Percentiles rank a stretch among this genome's conserved stretches.
These are phyloP conservation scores for Calocera cornea DNA, from an alignment of 768 basidiomycete genomes.

Conservation along the genomic window DNA sequence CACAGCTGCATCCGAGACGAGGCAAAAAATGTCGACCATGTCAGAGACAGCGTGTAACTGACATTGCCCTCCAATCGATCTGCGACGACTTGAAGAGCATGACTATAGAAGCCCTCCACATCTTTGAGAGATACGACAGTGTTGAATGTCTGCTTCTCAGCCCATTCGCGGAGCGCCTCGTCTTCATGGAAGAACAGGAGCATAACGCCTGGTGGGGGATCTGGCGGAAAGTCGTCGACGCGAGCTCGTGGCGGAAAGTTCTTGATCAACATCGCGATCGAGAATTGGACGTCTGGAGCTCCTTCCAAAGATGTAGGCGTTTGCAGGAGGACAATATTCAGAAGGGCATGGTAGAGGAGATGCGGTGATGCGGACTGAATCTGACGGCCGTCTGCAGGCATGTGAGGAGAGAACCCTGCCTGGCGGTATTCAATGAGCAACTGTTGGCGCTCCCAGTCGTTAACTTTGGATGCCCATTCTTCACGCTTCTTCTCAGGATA, in stretches of 20 bases:
- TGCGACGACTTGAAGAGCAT: slow-evolving; percentile 33
- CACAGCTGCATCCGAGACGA: slow-evolving; percentile 30
- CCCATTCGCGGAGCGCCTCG: slow-evolving; percentile 44
- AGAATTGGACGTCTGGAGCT: neutral
- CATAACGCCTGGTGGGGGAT: slow-evolving; percentile 49
- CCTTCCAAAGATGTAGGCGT: neutral
- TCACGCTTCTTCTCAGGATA: neutral
- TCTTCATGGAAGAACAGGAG: slow-evolving; percentile 42
- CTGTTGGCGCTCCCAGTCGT: neutral
- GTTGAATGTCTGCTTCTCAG: slow-evolving; percentile 34
- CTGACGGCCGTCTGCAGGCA: neutral
- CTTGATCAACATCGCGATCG: slow-evolving; percentile 33
- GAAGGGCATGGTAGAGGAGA: slow-evolving; percentile 2
- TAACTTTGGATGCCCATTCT: neutral
- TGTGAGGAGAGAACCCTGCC: neutral
- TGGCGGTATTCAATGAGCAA: neutral
- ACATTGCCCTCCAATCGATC: slow-evolving; percentile 19
- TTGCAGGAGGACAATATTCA: neutral
- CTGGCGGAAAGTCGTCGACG: slow-evolving; percentile 40
- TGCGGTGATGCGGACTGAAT: slow-evolving; percentile 1
- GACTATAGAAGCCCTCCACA: slow-evolving; percentile 37
- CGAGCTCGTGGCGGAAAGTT: slow-evolving; percentile 26
- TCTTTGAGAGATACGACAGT: slow-evolving; percentile 32
- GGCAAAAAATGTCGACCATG: neutral
- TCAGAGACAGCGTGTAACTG: no score